Base-by-base conservation (phyloP, 169 alveolate genomes). In the Plasmodium reichenowi region DNA sequence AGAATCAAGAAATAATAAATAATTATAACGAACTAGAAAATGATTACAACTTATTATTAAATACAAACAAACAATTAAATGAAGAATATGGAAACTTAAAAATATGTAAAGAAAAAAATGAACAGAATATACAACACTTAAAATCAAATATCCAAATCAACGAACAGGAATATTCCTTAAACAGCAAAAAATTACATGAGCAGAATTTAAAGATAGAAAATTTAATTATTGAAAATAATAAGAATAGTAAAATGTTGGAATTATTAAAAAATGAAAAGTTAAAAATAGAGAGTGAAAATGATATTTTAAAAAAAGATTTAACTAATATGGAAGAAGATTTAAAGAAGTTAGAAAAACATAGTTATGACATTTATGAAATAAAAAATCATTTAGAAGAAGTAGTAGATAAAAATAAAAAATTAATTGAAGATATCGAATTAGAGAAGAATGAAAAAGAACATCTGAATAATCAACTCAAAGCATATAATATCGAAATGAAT, bases 351-450 rank as follows among this genome's bases (percentile, higher is more conserved):
- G 88, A 86, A 59, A 71, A 86, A 58, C 17, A 86, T 58, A 86
- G 92, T 74, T 86, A 60, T 64, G 92, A 86, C 48, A 86, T 72
- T 32, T 86, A 86, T 73, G 92, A 86, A 60, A 86, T 86, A 24
- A 86, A 86, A 86, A 60, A 64, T 43, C 52, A 72, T 70, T 63
- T 86, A 54, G 78, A 86, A 43, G 50, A 20, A 3, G 26, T 20
- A 38, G 22, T 86, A 13, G 92, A 86, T 4, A 71, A 86, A 48
- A 71, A 86, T 43, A 86, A 56, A 62, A 86, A 24, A 17, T 45
- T 86, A 58, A 60, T 86, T 26, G 87, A 86, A 22, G 56, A 71
- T 22, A 15, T 86, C 54, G 92, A 86, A 52, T 50, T 32, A 2
- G 92, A 86, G 38, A 86, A 72, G 45, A 86, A 86, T n/a, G 78